These are phyloP conservation scores for Cryptosporidium parvum DNA, from an alignment of 169 alveolate genomes.

Conservation along the genomic window DNA sequence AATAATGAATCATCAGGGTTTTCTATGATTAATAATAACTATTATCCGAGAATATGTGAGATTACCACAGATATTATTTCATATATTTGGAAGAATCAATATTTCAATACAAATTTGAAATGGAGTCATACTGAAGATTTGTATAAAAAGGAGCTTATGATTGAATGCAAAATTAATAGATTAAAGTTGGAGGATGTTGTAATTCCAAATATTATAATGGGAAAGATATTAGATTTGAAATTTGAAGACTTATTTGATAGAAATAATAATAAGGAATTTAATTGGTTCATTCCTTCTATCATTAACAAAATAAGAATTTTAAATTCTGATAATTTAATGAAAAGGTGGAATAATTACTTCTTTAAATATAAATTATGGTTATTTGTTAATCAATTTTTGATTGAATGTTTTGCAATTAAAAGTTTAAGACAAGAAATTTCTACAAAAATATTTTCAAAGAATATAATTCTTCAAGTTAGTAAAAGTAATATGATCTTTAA, in stretches of 20 bases:
- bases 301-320: not conserved
- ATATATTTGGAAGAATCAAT: slow-evolving; percentile 2
- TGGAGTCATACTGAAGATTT: slow-evolving; percentile 4
- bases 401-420: slow-evolving; percentile 21
- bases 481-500: slow-evolving; percentile 28
- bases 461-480: slow-evolving; percentile 16
- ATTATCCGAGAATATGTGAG: slow-evolving; percentile 40
- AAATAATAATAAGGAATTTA: not conserved
- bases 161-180: not conserved
- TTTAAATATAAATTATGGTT: slow-evolving; percentile 37
- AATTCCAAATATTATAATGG: slow-evolving; percentile 33
- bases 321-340: not conserved
- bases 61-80: slow-evolving; percentile 10
- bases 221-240: slow-evolving; percentile 16
- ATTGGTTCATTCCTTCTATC: slow-evolving; percentile 11
- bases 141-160: slow-evolving; percentile 1
- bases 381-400: slow-evolving; percentile 30
- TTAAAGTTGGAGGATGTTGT: slow-evolving; percentile 22
- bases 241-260: not conserved
- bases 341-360: slow-evolving; percentile 27
- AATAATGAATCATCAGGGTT: not conserved
- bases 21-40: not conserved
- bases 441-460: not conserved
- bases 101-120: not conserved
- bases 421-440: slow-evolving; percentile 6